Percentiles rank a stretch among this genome's conserved stretches.
These are phyloP conservation scores for Podaxis carcinomalis DNA, from an alignment of 768 basidiomycete species.

Conservation along the genomic window DNA sequence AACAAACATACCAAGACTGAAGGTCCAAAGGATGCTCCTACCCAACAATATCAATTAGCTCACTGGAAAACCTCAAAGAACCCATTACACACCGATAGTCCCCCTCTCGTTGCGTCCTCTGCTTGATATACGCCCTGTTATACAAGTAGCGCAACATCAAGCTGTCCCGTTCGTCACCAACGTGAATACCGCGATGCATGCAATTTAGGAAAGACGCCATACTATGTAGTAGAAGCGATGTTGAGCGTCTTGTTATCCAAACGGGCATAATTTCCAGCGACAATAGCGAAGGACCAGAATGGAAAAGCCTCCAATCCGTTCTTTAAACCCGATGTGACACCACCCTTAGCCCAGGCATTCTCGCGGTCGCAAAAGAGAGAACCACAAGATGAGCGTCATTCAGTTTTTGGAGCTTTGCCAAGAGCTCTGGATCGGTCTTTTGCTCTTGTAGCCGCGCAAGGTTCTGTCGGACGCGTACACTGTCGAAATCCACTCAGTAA, in stretches of 20 bases:
- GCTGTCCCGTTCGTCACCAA: background rate
- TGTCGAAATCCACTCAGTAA: background rate
- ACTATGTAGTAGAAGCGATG: constrained; percentile 23
- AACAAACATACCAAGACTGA: background rate
- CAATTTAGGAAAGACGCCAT: constrained; percentile 13
- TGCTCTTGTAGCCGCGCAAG: background rate
- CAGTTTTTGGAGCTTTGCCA: background rate
- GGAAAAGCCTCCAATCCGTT: constrained; percentile 8
- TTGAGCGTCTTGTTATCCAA: constrained; percentile 24
- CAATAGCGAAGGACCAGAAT: constrained; percentile 19
- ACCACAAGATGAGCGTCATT: background rate
- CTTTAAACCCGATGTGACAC: background rate
- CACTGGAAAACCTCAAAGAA: background rate
- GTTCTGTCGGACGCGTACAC: background rate
- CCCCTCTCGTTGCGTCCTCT: background rate
- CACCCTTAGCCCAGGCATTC: no score
- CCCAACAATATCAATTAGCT: background rate
- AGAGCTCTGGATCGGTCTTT: background rate
- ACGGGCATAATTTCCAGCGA: constrained; percentile 19
- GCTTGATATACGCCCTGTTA: background rate
- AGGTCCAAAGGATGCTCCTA: background rate
- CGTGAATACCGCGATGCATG: background rate
- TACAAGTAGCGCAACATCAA: background rate
- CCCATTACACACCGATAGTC: background rate
- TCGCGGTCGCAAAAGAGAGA: background rate